These are phyloP conservation scores for Fraxinus velutina DNA, from an alignment of 305 asterid species.

Conservation along the genomic window DNA sequence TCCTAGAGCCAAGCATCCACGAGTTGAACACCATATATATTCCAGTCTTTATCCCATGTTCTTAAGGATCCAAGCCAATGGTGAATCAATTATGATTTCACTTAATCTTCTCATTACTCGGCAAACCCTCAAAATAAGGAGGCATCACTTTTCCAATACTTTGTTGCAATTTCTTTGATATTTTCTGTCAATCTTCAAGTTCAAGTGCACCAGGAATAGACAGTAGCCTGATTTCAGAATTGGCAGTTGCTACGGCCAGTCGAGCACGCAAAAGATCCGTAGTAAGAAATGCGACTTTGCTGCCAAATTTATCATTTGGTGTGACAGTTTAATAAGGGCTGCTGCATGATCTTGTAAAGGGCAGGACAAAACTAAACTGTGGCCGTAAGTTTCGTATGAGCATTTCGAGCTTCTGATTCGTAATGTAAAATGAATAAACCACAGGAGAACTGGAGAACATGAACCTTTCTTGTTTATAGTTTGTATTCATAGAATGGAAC, in stretches of 20 bases:
- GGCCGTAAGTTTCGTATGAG: constrained; percentile 26
- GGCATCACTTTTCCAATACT: constrained; percentile 34
- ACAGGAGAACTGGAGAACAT: background rate
- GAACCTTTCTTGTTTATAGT: background rate
- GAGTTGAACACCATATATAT: constrained; percentile 43
- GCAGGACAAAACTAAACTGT: constrained; percentile 37
- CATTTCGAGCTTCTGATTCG: background rate
- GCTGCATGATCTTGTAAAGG: constrained; percentile 55
- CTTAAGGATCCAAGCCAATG: constrained; percentile 40
- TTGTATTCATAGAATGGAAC: background rate
- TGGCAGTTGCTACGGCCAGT: constrained; percentile 7
- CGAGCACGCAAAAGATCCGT: constrained; percentile 19
- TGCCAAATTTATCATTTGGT: constrained; percentile 34
- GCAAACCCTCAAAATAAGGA: constrained; percentile 36
- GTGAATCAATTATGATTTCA: constrained; percentile 40
- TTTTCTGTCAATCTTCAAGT: constrained; percentile 28
- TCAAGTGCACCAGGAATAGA: constrained; percentile 41
- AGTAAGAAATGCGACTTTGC: constrained; percentile 40
- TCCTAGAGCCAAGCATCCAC: constrained; percentile 45
- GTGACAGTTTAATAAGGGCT: constrained; percentile 45
- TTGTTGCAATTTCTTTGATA: constrained; percentile 27
- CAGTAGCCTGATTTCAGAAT: constrained; percentile 18
- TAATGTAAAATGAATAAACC: background rate
- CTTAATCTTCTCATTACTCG: constrained; percentile 23
- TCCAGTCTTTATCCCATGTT: constrained; percentile 40